Base-by-base conservation (phyloP, 2,329 filamentous ascomycete species). In the Pestalotiopsis sp. region DNA sequence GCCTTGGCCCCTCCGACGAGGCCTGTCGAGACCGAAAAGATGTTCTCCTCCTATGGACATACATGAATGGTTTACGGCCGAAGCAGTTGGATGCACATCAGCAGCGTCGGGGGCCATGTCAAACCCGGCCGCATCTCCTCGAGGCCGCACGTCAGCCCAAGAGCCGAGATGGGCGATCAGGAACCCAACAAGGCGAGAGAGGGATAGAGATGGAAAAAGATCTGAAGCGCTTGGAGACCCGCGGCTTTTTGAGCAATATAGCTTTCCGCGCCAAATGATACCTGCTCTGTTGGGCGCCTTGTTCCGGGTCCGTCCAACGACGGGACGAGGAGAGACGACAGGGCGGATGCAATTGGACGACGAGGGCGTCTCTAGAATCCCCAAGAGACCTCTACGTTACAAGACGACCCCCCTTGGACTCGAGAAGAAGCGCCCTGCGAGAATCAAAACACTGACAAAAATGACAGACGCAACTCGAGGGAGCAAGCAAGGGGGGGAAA, bases 201-300 rank as follows among this genome's bases (percentile, higher is more conserved):
- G 38, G 25, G 36, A 36, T 2, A 41, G 9, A 39, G 14, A 17
- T 14, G 58, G 17, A n/a, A 61, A 17, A 61, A n/a, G 14, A 61
- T 61, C 31, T 61, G 25, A 61, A 61, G 59, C 9, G 13, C 23
- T 17, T 52, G 45, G 45, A 20, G 36, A 12, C 27, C 20, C 23
- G 57, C 57, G 25, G 23, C 57, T 23, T 27, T 58, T 13, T 25
- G 9, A 6, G n/a, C 57, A 36, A 17, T 23, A 11, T 59, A 36
- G 6, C 45, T 59, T 59, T 23, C 27, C 39, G 62, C 38, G 17
- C 20, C 39, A 6, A 65, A 23, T 52, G 11, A 52, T 23, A 65
- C 62, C 62, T 65, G 62, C 62, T 65, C 36, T 25, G 20, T 65
- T 65, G n/a, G 62, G 62, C 14, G 27, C 27, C 49, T 52, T n/a